Evolutionary conservation across 2,329 filamentous ascomycete genomes (phyloP).

Genomic region (Botrytis squamosa): DNA sequence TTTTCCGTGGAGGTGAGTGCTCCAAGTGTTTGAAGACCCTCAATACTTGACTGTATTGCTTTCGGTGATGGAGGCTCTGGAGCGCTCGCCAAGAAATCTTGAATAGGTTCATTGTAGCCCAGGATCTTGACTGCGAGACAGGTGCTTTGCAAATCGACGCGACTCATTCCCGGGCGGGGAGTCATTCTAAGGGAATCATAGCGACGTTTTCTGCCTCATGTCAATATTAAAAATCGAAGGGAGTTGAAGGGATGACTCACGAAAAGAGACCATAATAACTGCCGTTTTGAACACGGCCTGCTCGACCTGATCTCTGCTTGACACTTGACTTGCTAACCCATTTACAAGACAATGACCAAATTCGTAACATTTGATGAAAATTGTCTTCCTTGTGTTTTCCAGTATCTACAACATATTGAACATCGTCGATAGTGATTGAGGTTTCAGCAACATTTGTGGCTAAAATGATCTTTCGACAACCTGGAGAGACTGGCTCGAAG

Average conservation of each 20-base stretch:
- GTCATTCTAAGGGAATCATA: conserved; percentile 71
- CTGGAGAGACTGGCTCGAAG: conserved; percentile 69
- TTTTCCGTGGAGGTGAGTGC: conserved; percentile 75
- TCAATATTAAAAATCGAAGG: neutral
- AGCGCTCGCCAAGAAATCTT: conserved; percentile 75
- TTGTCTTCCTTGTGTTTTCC: conserved; percentile 92
- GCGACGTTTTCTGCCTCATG: conserved; percentile 53
- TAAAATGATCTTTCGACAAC: conserved; percentile 86
- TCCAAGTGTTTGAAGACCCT: conserved; percentile 77
- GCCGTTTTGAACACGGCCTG: conserved; percentile 85
- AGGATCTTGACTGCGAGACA: conserved; percentile 95
- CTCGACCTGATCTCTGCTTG: conserved; percentile 88
- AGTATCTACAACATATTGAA: conserved; percentile 90
- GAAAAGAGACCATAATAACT: conserved; percentile 91
- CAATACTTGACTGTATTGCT: conserved; percentile 80
- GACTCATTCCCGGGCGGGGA: conserved; percentile 85
- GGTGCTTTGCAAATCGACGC: conserved; percentile 87
- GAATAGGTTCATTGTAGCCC: conserved; percentile 74
- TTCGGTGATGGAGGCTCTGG: conserved; percentile 80
- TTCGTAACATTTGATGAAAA: conserved; percentile 83
- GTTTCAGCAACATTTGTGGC: conserved; percentile 97
- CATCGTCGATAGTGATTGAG: conserved; percentile 95
- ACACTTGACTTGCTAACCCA: conserved; percentile 91
- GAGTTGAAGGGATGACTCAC: conserved; percentile 49
- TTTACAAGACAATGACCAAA: conserved; percentile 84